Base-by-base conservation (phyloP, 139 green algal genomes). In the Closterium sp. region DNA sequence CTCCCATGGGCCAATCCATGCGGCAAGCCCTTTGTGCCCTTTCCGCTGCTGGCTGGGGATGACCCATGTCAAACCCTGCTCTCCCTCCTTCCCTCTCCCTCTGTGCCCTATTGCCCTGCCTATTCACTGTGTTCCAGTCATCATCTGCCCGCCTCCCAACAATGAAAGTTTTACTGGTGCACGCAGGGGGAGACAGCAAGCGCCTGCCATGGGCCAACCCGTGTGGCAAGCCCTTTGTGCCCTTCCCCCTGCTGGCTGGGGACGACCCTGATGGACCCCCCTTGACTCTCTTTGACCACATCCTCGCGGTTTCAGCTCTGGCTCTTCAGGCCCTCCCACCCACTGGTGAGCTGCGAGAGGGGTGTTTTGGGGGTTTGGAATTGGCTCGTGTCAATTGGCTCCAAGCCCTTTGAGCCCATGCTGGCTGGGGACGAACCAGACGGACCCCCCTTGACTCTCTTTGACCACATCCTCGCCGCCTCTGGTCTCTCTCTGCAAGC, bases 121-220 rank as follows among this genome's bases (percentile, higher is more conserved):
- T 62, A 7, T 62, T 62, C 50, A 7, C 11, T 70, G 50, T 70
- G 7, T 70, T 21, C 50, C 50, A 70, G 50, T 13, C 50, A 70
- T 70, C 50, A 19, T 24, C 50, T 24, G 50, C 50, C 50, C 62
- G 62, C 11, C 62, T 79, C 62, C 17, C 62, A 22, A 27, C 62
- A 79, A 79, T 79, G 62, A 79, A 32, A 27, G 92, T 95, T 7
- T 86, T 95, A 3, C 32, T 95, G 22, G 90, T 95, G 6, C 94
- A 95, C 34, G 92, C 92, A 31, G 94, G 94, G 11, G 94, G 94
- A 27, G 89, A 95, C 91, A 94, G 89, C 27, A 94, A 95, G 92
- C 86, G 94, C 19, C 34, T 94, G 84, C 94, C 94, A 28, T 92
- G 91, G 88, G 91, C 91, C n/a, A 92, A 91, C 70, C 85, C 92